Evolutionary conservation across 495 filamentous ascomycete genomes (phyloP).

Genomic region (Coniosporium apollinis): DNA sequence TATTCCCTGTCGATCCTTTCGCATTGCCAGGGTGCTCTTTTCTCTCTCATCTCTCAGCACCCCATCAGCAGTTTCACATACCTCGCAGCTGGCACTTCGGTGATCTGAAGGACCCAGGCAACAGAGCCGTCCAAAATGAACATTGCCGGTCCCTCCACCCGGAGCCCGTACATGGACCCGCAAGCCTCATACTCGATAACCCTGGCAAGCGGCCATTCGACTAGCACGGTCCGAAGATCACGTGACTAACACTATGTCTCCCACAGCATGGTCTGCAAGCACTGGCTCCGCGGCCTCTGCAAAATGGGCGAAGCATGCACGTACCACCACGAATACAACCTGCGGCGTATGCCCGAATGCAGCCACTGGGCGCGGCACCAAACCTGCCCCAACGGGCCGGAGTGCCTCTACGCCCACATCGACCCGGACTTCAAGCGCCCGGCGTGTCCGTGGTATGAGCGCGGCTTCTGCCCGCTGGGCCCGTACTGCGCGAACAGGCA

Average conservation of each 20-base stretch:
- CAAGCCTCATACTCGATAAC: too few species aligned
- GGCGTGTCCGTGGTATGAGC: constrained; percentile 84
- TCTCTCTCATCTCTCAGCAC: too few species aligned
- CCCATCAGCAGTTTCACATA: too few species aligned
- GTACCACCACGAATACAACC: constrained; percentile 95
- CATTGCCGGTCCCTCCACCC: too few species aligned
- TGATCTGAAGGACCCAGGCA: too few species aligned
- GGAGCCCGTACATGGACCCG: too few species aligned
- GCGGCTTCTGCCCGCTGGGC: constrained; percentile 87
- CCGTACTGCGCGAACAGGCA: constrained; percentile 76
- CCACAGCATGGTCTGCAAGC: constrained; percentile 75
- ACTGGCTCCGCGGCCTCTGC: constrained; percentile 93
- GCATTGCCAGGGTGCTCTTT: too few species aligned
- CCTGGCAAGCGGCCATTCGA: too few species aligned
- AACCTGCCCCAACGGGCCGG: constrained; percentile 90
- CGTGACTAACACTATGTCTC: not conserved
- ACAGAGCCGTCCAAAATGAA: too few species aligned
- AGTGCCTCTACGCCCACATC: constrained; percentile 91
- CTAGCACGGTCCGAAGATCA: too few species aligned
- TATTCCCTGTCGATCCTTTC: too few species aligned
- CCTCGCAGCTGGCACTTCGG: too few species aligned
- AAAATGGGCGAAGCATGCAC: constrained; percentile 94
- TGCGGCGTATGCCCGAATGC: constrained; percentile 94
- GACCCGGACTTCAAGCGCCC: constrained; percentile 56
- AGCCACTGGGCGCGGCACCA: constrained; percentile 59